Conservation (phyloP, 345 rosid species). For the Geranium rotundifolium region DNA sequence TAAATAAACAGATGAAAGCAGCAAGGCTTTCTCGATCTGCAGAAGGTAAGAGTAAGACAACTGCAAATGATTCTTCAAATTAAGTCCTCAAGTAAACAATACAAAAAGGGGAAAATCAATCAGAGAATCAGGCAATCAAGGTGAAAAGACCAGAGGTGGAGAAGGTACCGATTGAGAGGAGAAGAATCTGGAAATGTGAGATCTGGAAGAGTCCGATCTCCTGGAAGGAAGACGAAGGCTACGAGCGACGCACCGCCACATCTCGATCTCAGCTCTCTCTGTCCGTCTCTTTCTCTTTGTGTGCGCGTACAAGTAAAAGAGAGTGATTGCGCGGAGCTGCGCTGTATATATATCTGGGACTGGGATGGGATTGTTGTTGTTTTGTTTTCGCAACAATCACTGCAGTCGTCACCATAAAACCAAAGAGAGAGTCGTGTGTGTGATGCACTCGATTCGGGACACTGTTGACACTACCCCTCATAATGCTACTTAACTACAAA, state of each 20-base stretch:
- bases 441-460: neutral
- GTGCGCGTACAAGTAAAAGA: neutral
- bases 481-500: neutral
- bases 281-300: neutral
- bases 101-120: too few species aligned
- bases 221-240: constrained; percentile 54
- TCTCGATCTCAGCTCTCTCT: constrained; percentile 16
- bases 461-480: neutral
- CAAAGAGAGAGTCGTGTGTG: neutral
- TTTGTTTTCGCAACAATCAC: neutral
- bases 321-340: neutral
- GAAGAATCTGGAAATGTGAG: constrained; percentile 60
- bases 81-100: neutral
- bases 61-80: neutral
- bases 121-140: too few species aligned
- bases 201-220: constrained; percentile 43
- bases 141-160: neutral
- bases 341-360: neutral
- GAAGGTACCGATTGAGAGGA: constrained; percentile 48
- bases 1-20: neutral
- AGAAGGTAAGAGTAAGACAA: too few species aligned
- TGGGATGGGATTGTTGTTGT: neutral
- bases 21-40: neutral
- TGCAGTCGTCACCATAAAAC: neutral
- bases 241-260: constrained; percentile 99